phyloP scores from a whole-genome alignment of 2,329 filamentous ascomycete species.

The Aspergillus calidoustus region DNA sequence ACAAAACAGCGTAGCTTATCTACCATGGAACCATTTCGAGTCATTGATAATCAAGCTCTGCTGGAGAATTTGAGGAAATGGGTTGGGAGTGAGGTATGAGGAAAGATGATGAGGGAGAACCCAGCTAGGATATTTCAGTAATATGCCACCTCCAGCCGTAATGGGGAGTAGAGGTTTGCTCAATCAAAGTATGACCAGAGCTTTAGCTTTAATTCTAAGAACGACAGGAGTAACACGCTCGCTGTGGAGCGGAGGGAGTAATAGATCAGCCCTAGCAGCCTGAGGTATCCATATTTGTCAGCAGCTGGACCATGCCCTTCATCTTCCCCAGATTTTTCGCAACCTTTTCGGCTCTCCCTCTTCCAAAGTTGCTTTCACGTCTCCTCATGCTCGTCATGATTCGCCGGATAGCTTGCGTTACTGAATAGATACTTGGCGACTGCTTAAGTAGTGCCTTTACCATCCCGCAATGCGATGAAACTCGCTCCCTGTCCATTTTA shows the following conservation, averaged over 20 bases:
- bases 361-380: not conserved
- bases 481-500: not conserved
- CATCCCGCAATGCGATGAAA: not conserved
- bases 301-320: not conserved
- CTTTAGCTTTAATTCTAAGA: no score
- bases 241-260: no score
- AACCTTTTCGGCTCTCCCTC: not conserved
- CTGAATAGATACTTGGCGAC: no score
- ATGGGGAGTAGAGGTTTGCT: no score
- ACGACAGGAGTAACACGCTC: no score
- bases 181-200: no score
- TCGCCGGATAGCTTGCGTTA: no score
- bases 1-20: not conserved
- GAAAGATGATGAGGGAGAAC: not conserved
- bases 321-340: not conserved
- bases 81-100: not conserved
- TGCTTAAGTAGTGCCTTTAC: no score
- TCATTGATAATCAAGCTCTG: conserved; percentile 1
- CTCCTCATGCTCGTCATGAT: no score
- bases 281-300: no score
- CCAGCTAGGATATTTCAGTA: not conserved
- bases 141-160: no score
- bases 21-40: conserved; percentile 3
- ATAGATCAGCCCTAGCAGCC: no score
- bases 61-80: not conserved